Evolutionary conservation across 371 early-diverging fungal species (phyloP).

Genomic region (Mortierella sp.): DNA sequence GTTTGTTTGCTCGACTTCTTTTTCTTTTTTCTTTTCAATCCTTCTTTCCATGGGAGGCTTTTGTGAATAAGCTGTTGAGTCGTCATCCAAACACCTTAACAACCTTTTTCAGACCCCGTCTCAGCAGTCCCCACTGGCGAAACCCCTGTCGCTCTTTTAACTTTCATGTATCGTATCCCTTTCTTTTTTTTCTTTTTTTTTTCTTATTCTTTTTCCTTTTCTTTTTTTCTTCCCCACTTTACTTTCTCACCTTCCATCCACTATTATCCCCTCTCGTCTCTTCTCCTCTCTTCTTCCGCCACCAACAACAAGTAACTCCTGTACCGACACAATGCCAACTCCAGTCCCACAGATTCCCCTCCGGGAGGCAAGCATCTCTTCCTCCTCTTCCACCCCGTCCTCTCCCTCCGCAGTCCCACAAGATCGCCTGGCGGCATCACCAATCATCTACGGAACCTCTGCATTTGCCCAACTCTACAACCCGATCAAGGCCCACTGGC

Average conservation of each 20-base stretch:
- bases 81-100: too few species aligned
- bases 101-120: too few species aligned
- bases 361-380: not conserved
- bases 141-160: too few species aligned
- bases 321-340: not conserved
- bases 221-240: not conserved
- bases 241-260: not conserved
- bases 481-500: conserved; percentile 61
- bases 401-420: conserved; percentile 24
- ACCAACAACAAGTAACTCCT: not conserved
- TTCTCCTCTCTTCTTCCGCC: not conserved
- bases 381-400: not conserved
- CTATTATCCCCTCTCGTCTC: not conserved
- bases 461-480: conserved; percentile 71
- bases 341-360: not conserved
- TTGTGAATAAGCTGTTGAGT: too few species aligned
- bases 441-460: conserved; percentile 63
- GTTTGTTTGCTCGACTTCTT: not conserved
- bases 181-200: not conserved
- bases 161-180: not conserved
- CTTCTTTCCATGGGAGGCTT: too few species aligned
- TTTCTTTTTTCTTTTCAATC: not conserved
- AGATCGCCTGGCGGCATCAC: conserved; percentile 26
- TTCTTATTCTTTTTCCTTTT: not conserved
- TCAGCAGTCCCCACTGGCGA: too few species aligned